A percentile compares a stretch with the other conserved stretches of the same genome.
Conservation (phyloP, 768 basidiomycete species). For the Rhizopogon rudus region DNA sequence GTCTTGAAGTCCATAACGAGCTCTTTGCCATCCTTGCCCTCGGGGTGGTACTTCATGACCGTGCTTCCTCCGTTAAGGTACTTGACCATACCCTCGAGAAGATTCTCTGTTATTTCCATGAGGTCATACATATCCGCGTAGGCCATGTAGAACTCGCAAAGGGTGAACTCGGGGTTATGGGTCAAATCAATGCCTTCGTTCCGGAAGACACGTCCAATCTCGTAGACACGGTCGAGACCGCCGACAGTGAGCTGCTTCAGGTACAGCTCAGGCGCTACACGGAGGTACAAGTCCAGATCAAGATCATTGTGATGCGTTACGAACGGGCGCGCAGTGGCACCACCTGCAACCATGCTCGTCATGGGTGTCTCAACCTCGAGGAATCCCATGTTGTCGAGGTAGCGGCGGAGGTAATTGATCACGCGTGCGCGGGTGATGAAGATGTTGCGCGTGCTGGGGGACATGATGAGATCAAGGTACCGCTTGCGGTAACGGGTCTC, state of each 20-base stretch:
- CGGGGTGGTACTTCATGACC: constrained; percentile 82
- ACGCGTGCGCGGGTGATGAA: constrained; percentile 88
- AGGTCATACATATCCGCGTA: constrained; percentile 99
- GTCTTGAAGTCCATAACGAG: constrained; percentile 82
- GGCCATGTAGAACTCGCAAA: constrained; percentile 99
- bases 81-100: constrained; percentile 91
- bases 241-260: constrained; percentile 97
- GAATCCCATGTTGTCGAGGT: constrained; percentile 87
- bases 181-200: constrained; percentile 99
- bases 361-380: constrained; percentile 99
- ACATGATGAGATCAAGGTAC: constrained; percentile 96
- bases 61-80: constrained; percentile 77
- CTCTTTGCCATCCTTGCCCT: constrained; percentile 80
- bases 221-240: constrained; percentile 95
- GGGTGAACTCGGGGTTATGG: constrained; percentile 98
- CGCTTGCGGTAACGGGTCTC: constrained; percentile 98
- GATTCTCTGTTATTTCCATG: constrained; percentile 93
- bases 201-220: constrained; percentile 96
- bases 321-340: constrained; percentile 98
- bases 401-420: constrained; percentile 90
- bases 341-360: constrained; percentile 94
- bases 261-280: constrained; percentile 96
- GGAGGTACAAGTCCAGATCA: constrained; percentile 92
- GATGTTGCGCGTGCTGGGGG: constrained; percentile 80
- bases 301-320: constrained; percentile 99